Evolutionary conservation across 768 basidiomycete genomes (phyloP), one percentile per base, ranked within the genome.

Genomic region (Pisolithus tinctorius): DNA sequence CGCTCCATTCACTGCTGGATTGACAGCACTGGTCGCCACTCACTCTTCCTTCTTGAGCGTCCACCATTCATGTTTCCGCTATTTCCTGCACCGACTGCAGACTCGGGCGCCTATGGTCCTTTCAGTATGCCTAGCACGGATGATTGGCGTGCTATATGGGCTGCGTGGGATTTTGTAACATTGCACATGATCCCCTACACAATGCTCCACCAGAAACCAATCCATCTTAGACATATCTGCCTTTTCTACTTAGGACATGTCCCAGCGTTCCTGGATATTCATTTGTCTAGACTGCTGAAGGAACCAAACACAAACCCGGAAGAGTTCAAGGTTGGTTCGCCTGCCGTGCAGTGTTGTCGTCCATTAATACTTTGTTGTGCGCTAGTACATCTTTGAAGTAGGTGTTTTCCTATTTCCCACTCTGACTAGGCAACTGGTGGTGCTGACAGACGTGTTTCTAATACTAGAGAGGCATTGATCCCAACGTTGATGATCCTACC

Each of bases 181-280:
- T 73, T 81, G 51, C 77, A 76, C 44, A 95, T 97, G 93, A 92
- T 97, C 49, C 86, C 93, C 0, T 71, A 78, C 17, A 79, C 83
- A 26, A 88, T 97, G 86, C 74, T 95, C 25, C 84, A 84, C 64
- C 74, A 88, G 63, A 95, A 90, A 64, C 94, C 95, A 3, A 97
- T 98, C 54, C 85, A 96, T 61, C 72, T 98, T 43, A 79, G 96
- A 29, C 94, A 98, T 66, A 93, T 95, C 51, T 95, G 93, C 62
- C 76, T 98, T n/a, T 99, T 99, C 71, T 97, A 97, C 68, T 63
- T 91, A 11, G 95, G 95, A 0, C 96, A 98, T 64, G 92, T 97
- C 43, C 92, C 92, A 2, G 77, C 89, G 17, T 96, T 95, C 72
- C 67, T 94, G 55, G 94, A 96, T 60, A 96, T 96, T 23, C 87